These are phyloP conservation scores for Fusarium pseudocircinatum DNA, from an alignment of 2,329 filamentous ascomycete species.

Conservation along the genomic window DNA sequence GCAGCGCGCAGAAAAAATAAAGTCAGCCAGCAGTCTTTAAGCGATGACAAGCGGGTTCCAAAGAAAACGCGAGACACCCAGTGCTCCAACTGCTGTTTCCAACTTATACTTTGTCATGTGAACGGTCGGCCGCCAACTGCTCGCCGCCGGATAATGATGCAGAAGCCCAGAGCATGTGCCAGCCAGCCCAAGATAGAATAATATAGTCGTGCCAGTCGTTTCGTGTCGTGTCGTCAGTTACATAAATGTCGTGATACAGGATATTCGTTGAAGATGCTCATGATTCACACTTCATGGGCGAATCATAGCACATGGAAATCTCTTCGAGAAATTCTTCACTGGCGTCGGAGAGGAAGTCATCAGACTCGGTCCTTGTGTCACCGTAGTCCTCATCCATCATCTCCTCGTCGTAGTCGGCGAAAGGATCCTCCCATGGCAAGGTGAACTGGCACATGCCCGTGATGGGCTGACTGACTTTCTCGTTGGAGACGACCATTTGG, in stretches of 20 bases:
- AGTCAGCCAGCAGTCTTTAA: conserved; percentile 56
- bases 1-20: conserved; percentile 52
- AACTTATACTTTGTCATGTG: conserved; percentile 32
- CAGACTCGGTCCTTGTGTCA: conserved; percentile 24
- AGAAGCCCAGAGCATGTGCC: conserved; percentile 42
- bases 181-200: conserved; percentile 22
- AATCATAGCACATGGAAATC: conserved; percentile 28
- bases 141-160: conserved; percentile 13
- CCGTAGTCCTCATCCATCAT: conserved; percentile 44
- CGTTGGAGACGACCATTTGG: conserved; percentile 34
- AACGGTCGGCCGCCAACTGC: conserved; percentile 30
- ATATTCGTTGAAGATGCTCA: conserved; percentile 9
- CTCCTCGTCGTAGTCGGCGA: conserved; percentile 53
- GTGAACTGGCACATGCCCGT: conserved; percentile 46
- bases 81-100: conserved; percentile 40
- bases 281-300: conserved; percentile 31
- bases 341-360: conserved; percentile 32
- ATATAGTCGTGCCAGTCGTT: conserved; percentile 18
- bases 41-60: conserved; percentile 43
- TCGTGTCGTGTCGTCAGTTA: conserved; percentile 27
- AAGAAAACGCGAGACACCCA: conserved; percentile 38
- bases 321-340: conserved; percentile 39
- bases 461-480: conserved; percentile 35
- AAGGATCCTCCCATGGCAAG: conserved; percentile 46
- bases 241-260: conserved; percentile 11